Percentiles rank a stretch among this genome's conserved stretches.
Conservation (phyloP, 116 monocot species). For the Zostera marina region DNA sequence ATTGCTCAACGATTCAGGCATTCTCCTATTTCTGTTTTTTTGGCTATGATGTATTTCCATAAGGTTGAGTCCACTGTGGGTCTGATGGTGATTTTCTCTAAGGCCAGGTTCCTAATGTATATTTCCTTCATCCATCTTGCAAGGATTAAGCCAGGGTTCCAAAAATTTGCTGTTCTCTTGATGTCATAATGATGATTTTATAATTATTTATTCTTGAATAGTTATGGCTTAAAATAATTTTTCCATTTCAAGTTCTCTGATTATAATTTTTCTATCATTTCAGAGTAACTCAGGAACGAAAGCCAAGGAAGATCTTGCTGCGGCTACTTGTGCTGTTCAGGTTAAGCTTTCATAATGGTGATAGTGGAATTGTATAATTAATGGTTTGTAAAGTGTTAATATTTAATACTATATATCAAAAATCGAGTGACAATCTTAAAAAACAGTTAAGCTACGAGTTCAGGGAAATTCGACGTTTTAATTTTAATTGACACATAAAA, state of each 20-base stretch:
- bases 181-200: no score
- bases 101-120: no score
- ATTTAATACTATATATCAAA: not conserved
- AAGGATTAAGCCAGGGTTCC: no score
- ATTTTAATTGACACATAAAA: not conserved
- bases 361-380: not conserved
- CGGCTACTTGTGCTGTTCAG: slow-evolving; percentile 96
- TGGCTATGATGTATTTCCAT: no score
- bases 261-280: not conserved
- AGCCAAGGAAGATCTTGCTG: slow-evolving; percentile 98
- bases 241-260: not conserved
- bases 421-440: not conserved
- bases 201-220: not conserved
- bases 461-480: not conserved
- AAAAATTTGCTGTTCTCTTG: no score
- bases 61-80: no score
- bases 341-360: slow-evolving; percentile 17
- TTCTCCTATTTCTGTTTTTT: no score
- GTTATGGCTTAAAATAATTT: not conserved
- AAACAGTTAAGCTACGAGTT: no score
- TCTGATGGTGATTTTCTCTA: no score
- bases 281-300: slow-evolving; percentile 97
- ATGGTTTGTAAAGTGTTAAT: not conserved
- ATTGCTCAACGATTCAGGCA: no score
- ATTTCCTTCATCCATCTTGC: no score